A percentile compares a stretch with the other conserved stretches of the same genome.
These are phyloP conservation scores for Circinella minor DNA, from an alignment of 371 early-diverging fungal genomes.

Conservation along the genomic window DNA sequence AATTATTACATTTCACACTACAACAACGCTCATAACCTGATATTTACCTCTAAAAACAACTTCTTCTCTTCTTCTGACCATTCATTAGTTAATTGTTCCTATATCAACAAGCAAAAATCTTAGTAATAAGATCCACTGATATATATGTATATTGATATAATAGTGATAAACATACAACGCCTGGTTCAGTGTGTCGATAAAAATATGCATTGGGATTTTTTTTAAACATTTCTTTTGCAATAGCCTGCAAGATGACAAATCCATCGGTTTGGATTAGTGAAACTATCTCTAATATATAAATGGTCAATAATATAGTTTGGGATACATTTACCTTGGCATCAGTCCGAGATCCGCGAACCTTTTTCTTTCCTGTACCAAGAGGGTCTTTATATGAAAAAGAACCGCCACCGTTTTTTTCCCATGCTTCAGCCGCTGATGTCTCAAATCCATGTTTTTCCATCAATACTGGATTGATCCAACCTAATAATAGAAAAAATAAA, in stretches of 20 bases:
- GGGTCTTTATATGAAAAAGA: constrained; percentile 70
- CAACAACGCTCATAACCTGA: background rate
- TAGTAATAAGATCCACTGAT: background rate
- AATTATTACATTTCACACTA: background rate
- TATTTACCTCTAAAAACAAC: constrained; percentile 55
- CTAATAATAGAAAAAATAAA: constrained; percentile 12
- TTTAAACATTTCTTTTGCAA: constrained; percentile 68
- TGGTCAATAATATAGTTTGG: background rate
- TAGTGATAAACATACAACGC: constrained; percentile 57
- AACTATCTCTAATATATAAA: too few species aligned
- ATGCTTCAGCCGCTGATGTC: constrained; percentile 63
- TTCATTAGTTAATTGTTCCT: constrained; percentile 76
- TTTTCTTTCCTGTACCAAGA: constrained; percentile 51
- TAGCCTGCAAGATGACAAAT: constrained; percentile 21
- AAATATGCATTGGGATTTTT: constrained; percentile 80
- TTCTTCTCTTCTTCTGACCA: constrained; percentile 71
- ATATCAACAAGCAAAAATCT: background rate
- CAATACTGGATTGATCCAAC: constrained; percentile 67
- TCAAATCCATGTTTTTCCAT: constrained; percentile 65
- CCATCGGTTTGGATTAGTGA: too few species aligned
- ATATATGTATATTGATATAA: background rate
- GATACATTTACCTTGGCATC: constrained; percentile 42
- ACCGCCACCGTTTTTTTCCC: constrained; percentile 82
- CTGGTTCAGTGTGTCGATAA: constrained; percentile 77
- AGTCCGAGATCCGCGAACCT: constrained; percentile 6